phyloP scores from a whole-genome alignment of 495 filamentous ascomycete genomes.

The Penicillium cosmopolitanum region DNA sequence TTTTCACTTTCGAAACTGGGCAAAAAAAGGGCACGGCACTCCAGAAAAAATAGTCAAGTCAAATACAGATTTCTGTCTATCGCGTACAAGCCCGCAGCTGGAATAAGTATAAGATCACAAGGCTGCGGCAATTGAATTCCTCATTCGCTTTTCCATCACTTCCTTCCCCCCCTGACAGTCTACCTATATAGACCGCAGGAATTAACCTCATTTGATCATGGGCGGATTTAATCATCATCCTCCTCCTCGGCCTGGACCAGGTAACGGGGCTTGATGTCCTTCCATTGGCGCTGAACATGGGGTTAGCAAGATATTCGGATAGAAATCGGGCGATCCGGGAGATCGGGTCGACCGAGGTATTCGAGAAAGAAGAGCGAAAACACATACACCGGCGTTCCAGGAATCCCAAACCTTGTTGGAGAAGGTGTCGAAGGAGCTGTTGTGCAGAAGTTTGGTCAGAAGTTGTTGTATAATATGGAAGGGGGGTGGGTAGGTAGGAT shows the following conservation, averaged over 20 bases:
- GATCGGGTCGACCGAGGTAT: conserved; percentile 1
- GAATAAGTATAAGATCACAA: conserved; percentile 36
- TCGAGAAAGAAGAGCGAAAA: conserved; percentile 1
- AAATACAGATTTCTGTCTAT: conserved; percentile 41
- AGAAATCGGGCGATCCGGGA: conserved; percentile 6
- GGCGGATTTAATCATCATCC: conserved; percentile 49
- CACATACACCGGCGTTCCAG: conserved; percentile 85
- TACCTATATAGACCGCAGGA: not conserved
- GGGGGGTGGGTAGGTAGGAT: conserved; percentile 9
- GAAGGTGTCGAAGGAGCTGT: conserved; percentile 74
- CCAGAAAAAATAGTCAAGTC: conserved; percentile 15
- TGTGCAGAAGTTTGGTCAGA: conserved; percentile 22
- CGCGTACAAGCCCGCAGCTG: conserved; percentile 40
- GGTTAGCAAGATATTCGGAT: conserved; percentile 35
- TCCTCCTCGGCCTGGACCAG: conserved; percentile 64
- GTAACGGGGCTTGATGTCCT: conserved; percentile 94
- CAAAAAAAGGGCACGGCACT: not conserved
- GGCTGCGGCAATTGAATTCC: conserved; percentile 15
- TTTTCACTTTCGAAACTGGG: not conserved
- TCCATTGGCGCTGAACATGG: conserved; percentile 89
- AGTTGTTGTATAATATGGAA: conserved; percentile 8
- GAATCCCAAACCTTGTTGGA: conserved; percentile 87
- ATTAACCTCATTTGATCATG: conserved; percentile 3
- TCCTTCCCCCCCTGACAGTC: conserved; percentile 20
- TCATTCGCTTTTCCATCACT: conserved; percentile 21